phyloP scores from a whole-genome alignment of 2,329 filamentous ascomycete genomes.

The Penicillium griseofulvum region DNA sequence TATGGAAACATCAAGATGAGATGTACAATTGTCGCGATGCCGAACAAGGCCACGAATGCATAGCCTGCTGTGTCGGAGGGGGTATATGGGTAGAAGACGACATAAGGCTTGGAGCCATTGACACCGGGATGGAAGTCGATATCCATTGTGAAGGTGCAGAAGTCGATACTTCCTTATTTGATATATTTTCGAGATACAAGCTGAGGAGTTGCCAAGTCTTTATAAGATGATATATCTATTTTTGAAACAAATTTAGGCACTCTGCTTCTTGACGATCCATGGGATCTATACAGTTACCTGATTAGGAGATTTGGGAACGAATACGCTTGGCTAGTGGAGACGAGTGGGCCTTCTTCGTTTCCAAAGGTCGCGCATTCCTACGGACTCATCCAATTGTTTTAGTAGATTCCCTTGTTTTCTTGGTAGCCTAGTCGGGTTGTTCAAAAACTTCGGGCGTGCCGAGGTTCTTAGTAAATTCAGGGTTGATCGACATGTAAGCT shows the following conservation, averaged over 20 bases:
- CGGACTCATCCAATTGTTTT: no score
- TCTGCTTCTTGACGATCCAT: not conserved
- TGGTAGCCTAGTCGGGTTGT: no score
- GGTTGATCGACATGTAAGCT: no score
- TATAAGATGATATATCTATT: not conserved
- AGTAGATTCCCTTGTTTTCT: no score
- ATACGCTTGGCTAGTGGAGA: not conserved
- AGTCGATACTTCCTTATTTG: not conserved
- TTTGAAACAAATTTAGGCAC: not conserved
- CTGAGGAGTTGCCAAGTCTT: not conserved
- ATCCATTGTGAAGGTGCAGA: conserved; percentile 21
- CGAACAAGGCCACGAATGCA: conserved; percentile 38
- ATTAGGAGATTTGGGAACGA: not conserved
- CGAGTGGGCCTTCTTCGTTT: no score
- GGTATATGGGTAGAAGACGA: conserved; percentile 39
- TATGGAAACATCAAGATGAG: conserved; percentile 32
- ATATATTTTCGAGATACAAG: not conserved
- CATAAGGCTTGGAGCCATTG: conserved; percentile 32
- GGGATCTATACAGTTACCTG: not conserved
- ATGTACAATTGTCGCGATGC: conserved; percentile 30
- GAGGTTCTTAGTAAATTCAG: no score
- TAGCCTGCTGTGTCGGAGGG: conserved; percentile 35
- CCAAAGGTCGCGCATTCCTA: no score
- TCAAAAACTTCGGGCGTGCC: no score
- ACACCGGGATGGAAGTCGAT: conserved; percentile 30